Evolutionary conservation across 2,329 filamentous ascomycete genomes (phyloP).

Genomic region (Aquanectria penicillioides): DNA sequence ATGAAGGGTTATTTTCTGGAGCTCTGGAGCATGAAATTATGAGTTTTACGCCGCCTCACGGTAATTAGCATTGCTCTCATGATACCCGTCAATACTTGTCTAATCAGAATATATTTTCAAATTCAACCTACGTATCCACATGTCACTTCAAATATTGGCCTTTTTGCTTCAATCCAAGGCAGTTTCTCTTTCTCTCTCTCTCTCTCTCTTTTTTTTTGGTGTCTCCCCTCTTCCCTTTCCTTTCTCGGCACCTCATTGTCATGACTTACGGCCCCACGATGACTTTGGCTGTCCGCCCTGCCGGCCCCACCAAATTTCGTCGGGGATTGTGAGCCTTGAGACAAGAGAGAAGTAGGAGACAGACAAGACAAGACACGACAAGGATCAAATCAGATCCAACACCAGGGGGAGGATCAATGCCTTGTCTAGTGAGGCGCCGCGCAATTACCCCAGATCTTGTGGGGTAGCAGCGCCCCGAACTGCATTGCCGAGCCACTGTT

Average conservation of each 20-base stretch:
- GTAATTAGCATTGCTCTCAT: not conserved
- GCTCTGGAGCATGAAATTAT: not conserved
- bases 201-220: too few relatives aligned
- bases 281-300: not conserved
- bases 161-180: too few relatives aligned
- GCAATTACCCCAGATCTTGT: constrained; percentile 13
- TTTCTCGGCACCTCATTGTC: not conserved
- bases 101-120: not conserved
- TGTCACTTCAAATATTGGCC: too few relatives aligned
- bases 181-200: too few relatives aligned
- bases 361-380: not conserved
- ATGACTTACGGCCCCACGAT: not conserved
- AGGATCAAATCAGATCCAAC: not conserved
- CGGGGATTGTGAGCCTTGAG: too few relatives aligned
- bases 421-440: not conserved
- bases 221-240: too few relatives aligned
- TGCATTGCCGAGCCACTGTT: constrained; percentile 1
- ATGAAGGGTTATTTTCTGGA: too few relatives aligned
- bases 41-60: not conserved
- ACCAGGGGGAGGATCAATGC: not conserved
- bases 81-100: constrained; percentile 1
- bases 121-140: too few relatives aligned
- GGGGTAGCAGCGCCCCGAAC: not conserved
- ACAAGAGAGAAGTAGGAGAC: too few relatives aligned
- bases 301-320: constrained; percentile 4